Percentiles rank a stretch among this genome's conserved stretches.
Evolutionary conservation across 176 grass and related monocot genomes (phyloP).

Genomic region (Ensete glaucum): DNA sequence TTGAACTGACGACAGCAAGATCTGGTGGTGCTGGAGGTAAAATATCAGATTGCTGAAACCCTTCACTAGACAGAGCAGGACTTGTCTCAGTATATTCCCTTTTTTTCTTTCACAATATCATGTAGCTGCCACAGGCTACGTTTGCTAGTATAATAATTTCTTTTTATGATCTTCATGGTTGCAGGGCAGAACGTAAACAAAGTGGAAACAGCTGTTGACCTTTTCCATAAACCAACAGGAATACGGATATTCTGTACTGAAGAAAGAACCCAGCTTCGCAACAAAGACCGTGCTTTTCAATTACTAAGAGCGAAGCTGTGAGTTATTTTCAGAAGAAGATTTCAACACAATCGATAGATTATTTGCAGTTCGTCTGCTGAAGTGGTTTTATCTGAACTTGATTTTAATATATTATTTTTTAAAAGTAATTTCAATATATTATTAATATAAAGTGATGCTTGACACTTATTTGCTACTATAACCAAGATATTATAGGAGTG

Average conservation of each 20-base stretch:
- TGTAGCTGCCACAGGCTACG: not conserved
- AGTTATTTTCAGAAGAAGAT: slow-evolving; percentile 10
- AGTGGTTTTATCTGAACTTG: too few species aligned
- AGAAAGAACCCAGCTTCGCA: slow-evolving; percentile 89
- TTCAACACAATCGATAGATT: not conserved
- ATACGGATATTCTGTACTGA: slow-evolving; percentile 96
- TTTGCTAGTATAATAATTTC: not conserved
- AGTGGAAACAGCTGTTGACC: slow-evolving; percentile 94
- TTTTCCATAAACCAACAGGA: slow-evolving; percentile 94
- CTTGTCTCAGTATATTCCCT: not conserved
- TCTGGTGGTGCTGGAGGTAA: slow-evolving; percentile 99
- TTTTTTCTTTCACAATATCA: not conserved
- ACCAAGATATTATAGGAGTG: too few species aligned
- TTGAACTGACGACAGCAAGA: slow-evolving; percentile 89
- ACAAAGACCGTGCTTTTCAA: slow-evolving; percentile 87
- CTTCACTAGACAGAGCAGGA: not conserved
- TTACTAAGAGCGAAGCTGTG: slow-evolving; percentile 95
- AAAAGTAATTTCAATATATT: too few species aligned
- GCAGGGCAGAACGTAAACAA: slow-evolving; percentile 99
- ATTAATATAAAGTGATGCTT: not conserved
- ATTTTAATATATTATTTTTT: too few species aligned
- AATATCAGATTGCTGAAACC: not conserved
- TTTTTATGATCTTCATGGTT: slow-evolving; percentile 16
- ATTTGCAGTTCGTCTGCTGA: too few species aligned
- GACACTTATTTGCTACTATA: not conserved